Percentiles rank a stretch among this genome's conserved stretches.
Evolutionary conservation across 108 stramenopile genomes (phyloP).

Genomic region (Nitzschia sp.): DNA sequence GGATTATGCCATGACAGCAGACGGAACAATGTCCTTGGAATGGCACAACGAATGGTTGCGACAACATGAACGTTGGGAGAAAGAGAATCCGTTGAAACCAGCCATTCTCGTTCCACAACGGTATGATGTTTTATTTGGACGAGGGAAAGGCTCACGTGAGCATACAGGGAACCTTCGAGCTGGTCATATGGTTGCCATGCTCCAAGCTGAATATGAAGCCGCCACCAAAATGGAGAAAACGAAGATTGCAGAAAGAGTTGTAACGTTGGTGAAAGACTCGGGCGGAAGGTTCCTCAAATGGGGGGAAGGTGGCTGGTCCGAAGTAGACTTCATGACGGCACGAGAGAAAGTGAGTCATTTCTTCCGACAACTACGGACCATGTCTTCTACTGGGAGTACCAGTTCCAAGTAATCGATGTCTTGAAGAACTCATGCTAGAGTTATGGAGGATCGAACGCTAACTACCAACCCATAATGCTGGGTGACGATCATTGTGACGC

Average conservation of each 20-base stretch:
- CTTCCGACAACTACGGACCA: conserved; percentile 11
- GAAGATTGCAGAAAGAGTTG: conserved; percentile 18
- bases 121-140: neutral
- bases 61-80: neutral
- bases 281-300: conserved; percentile 25
- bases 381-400: no score
- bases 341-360: conserved; percentile 23
- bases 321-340: conserved; percentile 10
- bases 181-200: neutral
- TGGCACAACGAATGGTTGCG: conserved; percentile 1
- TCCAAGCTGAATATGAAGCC: neutral
- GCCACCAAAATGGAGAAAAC: conserved; percentile 27
- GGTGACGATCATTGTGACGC: no score
- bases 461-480: no score
- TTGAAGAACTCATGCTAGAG: no score
- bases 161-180: conserved; percentile 7
- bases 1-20: neutral
- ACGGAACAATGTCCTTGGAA: neutral
- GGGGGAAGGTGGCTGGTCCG: conserved; percentile 9
- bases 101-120: neutral
- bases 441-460: no score
- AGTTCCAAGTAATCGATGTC: no score
- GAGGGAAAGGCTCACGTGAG: neutral
- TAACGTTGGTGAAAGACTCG: conserved; percentile 13
- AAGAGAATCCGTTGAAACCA: neutral